These are phyloP conservation scores for Kwoniella botswanensis DNA, from an alignment of 768 basidiomycete species.

Conservation along the genomic window DNA sequence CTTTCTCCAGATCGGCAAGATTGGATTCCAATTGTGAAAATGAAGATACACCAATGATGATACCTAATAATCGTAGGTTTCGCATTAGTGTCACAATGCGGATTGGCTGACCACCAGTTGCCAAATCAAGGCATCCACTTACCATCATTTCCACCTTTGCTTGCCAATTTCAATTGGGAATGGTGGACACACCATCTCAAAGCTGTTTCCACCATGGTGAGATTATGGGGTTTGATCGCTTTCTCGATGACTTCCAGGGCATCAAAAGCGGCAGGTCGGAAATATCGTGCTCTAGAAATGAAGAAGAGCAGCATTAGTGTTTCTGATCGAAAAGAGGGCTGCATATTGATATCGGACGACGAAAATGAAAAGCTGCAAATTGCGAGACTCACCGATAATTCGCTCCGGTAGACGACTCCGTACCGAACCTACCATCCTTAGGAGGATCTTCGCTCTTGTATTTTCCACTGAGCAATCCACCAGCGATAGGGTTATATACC, in stretches of 20 bases:
- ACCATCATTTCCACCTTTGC: slow-evolving; percentile 42
- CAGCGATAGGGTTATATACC: slow-evolving; percentile 55
- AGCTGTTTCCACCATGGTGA: slow-evolving; percentile 60
- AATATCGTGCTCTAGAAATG: slow-evolving; percentile 40
- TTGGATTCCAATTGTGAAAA: slow-evolving; percentile 64
- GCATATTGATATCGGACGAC: not conserved
- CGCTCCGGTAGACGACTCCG: slow-evolving; percentile 24
- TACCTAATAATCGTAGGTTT: slow-evolving; percentile 21
- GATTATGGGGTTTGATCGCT: slow-evolving; percentile 59
- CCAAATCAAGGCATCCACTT: not conserved
- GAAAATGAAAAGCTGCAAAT: not conserved
- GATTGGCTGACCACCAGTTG: too few relatives aligned
- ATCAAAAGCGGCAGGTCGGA: slow-evolving; percentile 59
- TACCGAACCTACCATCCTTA: slow-evolving; percentile 39
- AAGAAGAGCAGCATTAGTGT: not conserved
- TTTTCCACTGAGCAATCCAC: slow-evolving; percentile 47
- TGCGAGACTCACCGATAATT: slow-evolving; percentile 31
- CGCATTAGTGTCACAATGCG: too few relatives aligned
- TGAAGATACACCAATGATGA: slow-evolving; percentile 71
- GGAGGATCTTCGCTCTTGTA: slow-evolving; percentile 43
- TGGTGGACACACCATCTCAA: slow-evolving; percentile 65
- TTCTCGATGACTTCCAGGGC: slow-evolving; percentile 62
- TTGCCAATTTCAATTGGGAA: slow-evolving; percentile 61
- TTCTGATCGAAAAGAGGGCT: not conserved
- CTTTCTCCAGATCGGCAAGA: slow-evolving; percentile 60